Conservation (phyloP, 164 flowering plant genomes). For the Nymphaea thermarum region DNA sequence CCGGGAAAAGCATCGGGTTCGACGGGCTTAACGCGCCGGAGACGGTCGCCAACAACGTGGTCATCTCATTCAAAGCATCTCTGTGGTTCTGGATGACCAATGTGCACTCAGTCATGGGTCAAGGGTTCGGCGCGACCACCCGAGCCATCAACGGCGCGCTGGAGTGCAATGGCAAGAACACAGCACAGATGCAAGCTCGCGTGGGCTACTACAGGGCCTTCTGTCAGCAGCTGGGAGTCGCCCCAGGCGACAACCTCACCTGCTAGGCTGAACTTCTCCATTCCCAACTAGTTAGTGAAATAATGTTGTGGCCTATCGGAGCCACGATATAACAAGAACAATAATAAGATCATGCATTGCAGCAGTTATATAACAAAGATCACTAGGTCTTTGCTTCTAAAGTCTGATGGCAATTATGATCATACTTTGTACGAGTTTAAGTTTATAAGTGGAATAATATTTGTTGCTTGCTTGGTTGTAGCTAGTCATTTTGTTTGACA, state of each 20-base stretch:
- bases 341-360: too few species aligned
- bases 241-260: conserved; percentile 32
- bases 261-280: conserved; percentile 16
- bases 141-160: conserved; percentile 22
- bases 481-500: too few species aligned
- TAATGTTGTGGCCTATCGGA: neutral
- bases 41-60: conserved; percentile 18
- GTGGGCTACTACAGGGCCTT: conserved; percentile 27
- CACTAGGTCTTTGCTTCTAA: too few species aligned
- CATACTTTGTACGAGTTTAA: too few species aligned
- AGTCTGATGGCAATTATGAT: too few species aligned
- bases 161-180: conserved; percentile 18
- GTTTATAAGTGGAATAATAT: too few species aligned
- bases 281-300: neutral
- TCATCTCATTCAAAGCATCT: conserved; percentile 24
- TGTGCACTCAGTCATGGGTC: conserved; percentile 19
- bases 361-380: too few species aligned
- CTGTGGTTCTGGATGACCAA: conserved; percentile 36
- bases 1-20: conserved; percentile 26
- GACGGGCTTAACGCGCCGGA: conserved; percentile 23
- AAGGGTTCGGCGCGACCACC: conserved; percentile 31
- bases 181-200: conserved; percentile 18
- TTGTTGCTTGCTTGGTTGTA: too few species aligned
- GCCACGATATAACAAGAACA: too few species aligned
- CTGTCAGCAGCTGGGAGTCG: conserved; percentile 38